These are phyloP conservation scores for Scheffersomyces cryptocercus DNA, from an alignment of 1,139 yeast species.

Conservation along the genomic window DNA sequence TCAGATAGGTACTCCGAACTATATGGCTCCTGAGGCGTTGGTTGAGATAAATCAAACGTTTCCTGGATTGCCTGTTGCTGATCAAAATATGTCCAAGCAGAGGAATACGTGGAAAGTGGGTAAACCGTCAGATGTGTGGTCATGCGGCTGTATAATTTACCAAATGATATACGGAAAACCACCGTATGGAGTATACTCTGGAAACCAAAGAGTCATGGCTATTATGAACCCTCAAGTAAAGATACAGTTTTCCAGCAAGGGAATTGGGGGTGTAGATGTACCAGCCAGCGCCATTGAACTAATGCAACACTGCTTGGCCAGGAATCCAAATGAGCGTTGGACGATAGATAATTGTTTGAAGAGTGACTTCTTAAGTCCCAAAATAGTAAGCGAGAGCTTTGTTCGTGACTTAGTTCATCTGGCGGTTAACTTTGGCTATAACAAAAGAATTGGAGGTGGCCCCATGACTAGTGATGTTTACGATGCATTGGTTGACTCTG, in stretches of 20 bases:
- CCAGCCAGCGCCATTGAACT: conserved; percentile 72
- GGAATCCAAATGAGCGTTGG: conserved; percentile 72
- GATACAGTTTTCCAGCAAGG: conserved; percentile 65
- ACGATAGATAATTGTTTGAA: conserved; percentile 62
- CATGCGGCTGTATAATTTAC: conserved; percentile 93
- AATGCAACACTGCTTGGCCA: conserved; percentile 68
- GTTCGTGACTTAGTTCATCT: conserved; percentile 72
- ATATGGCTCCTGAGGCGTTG: conserved; percentile 97
- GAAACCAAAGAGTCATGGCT: conserved; percentile 79
- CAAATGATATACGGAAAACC: conserved; percentile 95
- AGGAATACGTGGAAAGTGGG: conserved; percentile 82
- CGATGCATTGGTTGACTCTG: conserved; percentile 43
- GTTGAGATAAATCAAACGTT: conserved; percentile 54
- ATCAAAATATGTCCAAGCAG: conserved; percentile 9
- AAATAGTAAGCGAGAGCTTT: conserved; percentile 66
- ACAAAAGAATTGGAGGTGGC: conserved; percentile 33
- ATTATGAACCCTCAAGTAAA: conserved; percentile 85
- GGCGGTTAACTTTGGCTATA: conserved; percentile 70
- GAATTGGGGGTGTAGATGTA: conserved; percentile 63
- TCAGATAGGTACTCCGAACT: conserved; percentile 94
- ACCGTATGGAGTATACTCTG: conserved; percentile 82
- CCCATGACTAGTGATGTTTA: conserved; percentile 40
- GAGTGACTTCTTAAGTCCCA: conserved; percentile 68
- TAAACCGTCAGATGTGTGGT: conserved; percentile 96
- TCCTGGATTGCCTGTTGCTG: conserved; percentile 23